Percentiles rank a stretch among this genome's conserved stretches.
Conservation (phyloP, 192 early-diverging fungal species). For the Allomyces javanicus region DNA sequence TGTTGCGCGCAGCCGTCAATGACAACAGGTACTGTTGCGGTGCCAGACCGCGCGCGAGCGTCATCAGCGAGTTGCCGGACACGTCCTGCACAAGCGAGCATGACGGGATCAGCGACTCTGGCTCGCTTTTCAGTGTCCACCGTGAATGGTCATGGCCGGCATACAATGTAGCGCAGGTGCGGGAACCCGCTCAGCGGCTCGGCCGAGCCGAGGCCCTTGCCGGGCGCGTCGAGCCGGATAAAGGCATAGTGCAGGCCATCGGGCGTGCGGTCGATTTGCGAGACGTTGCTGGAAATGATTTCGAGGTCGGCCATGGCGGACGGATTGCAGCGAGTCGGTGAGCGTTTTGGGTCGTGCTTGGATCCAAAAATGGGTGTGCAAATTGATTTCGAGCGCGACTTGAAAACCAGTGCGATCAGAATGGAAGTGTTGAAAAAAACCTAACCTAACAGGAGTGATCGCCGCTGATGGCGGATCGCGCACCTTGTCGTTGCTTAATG, state of each 20-base stretch:
- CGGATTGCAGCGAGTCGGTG: neutral
- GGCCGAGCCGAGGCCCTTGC: neutral
- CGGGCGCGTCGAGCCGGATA: neutral
- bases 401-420: too few relatives aligned
- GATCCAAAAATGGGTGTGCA: too few relatives aligned
- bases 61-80: neutral
- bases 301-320: neutral
- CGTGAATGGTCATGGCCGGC: too few relatives aligned
- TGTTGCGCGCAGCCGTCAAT: neutral
- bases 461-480: too few relatives aligned
- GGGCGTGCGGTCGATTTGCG: neutral
- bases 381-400: too few relatives aligned
- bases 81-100: neutral
- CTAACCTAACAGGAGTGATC: too few relatives aligned
- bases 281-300: neutral
- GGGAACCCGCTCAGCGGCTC: neutral
- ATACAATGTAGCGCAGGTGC: neutral
- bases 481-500: too few relatives aligned
- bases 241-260: neutral
- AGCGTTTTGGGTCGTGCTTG: too few relatives aligned
- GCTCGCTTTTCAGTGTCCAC: too few relatives aligned
- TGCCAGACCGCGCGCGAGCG: neutral
- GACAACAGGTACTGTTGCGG: neutral
- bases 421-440: too few relatives aligned
- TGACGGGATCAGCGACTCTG: too few relatives aligned